These are phyloP conservation scores for Capsicum rhomboideum DNA, from an alignment of 257 asterid species.

Conservation along the genomic window DNA sequence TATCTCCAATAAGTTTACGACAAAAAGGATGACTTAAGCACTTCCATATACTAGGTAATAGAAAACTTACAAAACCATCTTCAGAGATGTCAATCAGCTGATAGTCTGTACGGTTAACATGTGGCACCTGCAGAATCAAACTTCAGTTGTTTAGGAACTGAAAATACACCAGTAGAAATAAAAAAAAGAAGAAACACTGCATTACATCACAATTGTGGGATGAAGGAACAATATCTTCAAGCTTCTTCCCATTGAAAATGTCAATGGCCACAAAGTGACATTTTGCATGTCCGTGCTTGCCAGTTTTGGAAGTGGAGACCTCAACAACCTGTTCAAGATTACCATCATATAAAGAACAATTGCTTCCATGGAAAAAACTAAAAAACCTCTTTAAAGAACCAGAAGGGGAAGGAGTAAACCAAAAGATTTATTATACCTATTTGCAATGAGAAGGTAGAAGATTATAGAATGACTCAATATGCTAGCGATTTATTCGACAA, in stretches of 20 bases:
- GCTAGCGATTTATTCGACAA: not conserved
- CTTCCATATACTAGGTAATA: not conserved
- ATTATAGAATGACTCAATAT: not conserved
- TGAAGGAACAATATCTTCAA: slow-evolving; percentile 67
- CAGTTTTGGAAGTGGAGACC: slow-evolving; percentile 65
- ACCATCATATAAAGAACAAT: not conserved
- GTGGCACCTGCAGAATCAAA: slow-evolving; percentile 38
- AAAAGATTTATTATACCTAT: not conserved
- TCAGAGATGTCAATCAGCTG: slow-evolving; percentile 37
- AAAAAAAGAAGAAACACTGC: not conserved
- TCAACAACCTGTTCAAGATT: slow-evolving; percentile 42
- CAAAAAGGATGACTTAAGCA: not conserved
- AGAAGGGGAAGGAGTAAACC: not conserved
- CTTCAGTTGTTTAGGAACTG: not conserved
- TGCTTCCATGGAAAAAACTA: not conserved
- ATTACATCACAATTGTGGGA: slow-evolving; percentile 63
- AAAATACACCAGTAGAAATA: not conserved
- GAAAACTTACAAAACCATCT: slow-evolving; percentile 27
- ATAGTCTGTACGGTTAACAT: slow-evolving; percentile 54
- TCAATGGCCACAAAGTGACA: slow-evolving; percentile 69
- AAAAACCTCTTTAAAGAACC: not conserved
- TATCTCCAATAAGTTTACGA: not conserved
- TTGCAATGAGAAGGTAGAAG: not conserved
- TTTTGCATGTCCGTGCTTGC: slow-evolving; percentile 68
- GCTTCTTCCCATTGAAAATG: slow-evolving; percentile 53